Evolutionary conservation across 2,329 filamentous ascomycete species (phyloP).

Genomic region (Neopestalotiopsis sp.): DNA sequence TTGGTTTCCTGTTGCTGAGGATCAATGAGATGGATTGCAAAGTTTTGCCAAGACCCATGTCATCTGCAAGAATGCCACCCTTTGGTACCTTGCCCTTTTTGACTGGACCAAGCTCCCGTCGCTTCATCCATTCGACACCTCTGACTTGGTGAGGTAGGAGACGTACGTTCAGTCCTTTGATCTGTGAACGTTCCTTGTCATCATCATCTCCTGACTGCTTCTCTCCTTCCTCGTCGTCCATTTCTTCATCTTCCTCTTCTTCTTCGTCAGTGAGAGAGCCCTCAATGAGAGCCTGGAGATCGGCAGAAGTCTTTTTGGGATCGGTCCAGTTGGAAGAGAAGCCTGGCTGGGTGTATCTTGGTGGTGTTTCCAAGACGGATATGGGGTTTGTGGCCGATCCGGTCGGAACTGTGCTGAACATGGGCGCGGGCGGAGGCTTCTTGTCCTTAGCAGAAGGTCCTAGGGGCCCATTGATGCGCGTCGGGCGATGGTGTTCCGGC

Average conservation of each 20-base stretch:
- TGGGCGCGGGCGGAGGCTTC: constrained; percentile 49
- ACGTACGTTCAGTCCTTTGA: constrained; percentile 85
- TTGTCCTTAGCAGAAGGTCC: constrained; percentile 53
- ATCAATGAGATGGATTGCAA: constrained; percentile 91
- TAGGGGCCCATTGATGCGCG: constrained; percentile 51
- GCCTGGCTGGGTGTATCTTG: constrained; percentile 41
- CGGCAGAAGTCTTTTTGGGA: constrained; percentile 72
- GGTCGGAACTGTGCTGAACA: constrained; percentile 47
- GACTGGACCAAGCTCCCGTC: constrained; percentile 84
- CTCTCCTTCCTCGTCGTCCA: constrained; percentile 17
- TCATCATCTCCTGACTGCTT: constrained; percentile 47
- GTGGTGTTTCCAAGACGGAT: constrained; percentile 28
- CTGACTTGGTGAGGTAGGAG: constrained; percentile 93
- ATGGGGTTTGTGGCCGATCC: constrained; percentile 36
- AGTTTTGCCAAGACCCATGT: constrained; percentile 97
- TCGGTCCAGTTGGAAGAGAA: constrained; percentile 69
- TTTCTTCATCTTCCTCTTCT: constrained; percentile 32
- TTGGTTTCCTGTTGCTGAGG: constrained; percentile 78
- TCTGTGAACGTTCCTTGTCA: constrained; percentile 57
- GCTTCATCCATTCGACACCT: constrained; percentile 93
- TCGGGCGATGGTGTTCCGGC: constrained; percentile 62
- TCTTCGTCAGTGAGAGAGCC: constrained; percentile 79
- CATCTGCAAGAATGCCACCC: constrained; percentile 93
- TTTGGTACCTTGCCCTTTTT: constrained; percentile 85
- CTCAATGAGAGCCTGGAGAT: constrained; percentile 82